Evolutionary conservation across 2,329 filamentous ascomycete genomes (phyloP).

Genomic region (Talaromyces sp.): DNA sequence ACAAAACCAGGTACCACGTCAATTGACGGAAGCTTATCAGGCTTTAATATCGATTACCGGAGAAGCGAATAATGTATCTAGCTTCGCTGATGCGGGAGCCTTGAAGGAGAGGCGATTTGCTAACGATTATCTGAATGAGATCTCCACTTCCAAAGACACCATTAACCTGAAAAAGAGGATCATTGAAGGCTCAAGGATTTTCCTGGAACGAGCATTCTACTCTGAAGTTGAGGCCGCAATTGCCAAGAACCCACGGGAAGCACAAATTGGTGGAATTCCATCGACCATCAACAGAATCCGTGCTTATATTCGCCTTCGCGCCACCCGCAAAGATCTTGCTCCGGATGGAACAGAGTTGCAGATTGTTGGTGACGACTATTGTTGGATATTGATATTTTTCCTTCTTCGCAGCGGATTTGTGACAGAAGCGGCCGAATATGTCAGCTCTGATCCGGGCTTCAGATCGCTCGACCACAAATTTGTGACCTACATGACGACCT

Average conservation of each 20-base stretch:
- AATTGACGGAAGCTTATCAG: slow-evolving; percentile 75
- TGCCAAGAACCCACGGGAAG: slow-evolving; percentile 77
- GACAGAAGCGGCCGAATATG: slow-evolving; percentile 78
- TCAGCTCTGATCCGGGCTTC: slow-evolving; percentile 74
- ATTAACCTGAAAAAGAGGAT: slow-evolving; percentile 71
- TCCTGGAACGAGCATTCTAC: slow-evolving; percentile 76
- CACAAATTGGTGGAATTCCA: slow-evolving; percentile 81
- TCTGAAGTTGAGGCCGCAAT: slow-evolving; percentile 71
- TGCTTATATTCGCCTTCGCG: slow-evolving; percentile 79
- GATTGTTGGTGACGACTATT: slow-evolving; percentile 72
- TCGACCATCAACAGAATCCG: slow-evolving; percentile 85
- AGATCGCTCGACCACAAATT: slow-evolving; percentile 88
- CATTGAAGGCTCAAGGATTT: slow-evolving; percentile 69
- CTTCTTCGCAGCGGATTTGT: slow-evolving; percentile 79
- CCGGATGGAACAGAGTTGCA: slow-evolving; percentile 76
- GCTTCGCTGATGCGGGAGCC: slow-evolving; percentile 55
- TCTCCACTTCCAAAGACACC: slow-evolving; percentile 57
- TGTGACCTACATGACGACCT: slow-evolving; percentile 77
- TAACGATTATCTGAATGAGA: slow-evolving; percentile 69
- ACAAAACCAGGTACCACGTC: slow-evolving; percentile 53
- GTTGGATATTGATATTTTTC: slow-evolving; percentile 93
- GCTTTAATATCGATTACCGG: slow-evolving; percentile 73
- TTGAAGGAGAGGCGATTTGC: slow-evolving; percentile 72
- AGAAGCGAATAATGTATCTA: slow-evolving; percentile 60
- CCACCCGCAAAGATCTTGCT: slow-evolving; percentile 74